Percentiles rank a stretch among this genome's conserved stretches.
These are phyloP conservation scores for Lactarius deliciosus DNA, from an alignment of 768 basidiomycete genomes.

Conservation along the genomic window DNA sequence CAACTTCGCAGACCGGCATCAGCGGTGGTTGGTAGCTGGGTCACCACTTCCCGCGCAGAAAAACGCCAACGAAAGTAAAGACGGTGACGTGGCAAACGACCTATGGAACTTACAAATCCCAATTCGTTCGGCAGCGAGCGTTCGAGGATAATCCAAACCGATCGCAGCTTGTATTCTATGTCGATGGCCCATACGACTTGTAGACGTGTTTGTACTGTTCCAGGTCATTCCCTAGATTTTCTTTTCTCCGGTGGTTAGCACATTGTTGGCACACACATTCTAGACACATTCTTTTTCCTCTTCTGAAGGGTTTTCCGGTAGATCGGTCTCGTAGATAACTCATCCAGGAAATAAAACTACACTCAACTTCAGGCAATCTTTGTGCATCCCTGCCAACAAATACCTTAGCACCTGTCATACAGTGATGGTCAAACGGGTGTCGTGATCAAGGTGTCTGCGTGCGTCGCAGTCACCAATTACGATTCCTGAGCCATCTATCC, in stretches of 20 bases:
- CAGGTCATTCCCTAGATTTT: not conserved
- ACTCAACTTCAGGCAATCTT: not conserved
- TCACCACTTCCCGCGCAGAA: constrained; percentile 16
- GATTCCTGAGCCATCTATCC: not conserved
- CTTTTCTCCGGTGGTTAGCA: not conserved
- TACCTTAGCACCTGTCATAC: not conserved
- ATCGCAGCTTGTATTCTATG: not conserved
- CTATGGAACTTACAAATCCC: constrained; percentile 22
- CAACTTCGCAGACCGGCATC: constrained; percentile 9
- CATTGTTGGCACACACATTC: not conserved
- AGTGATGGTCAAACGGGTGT: not conserved
- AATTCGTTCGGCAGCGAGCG: constrained; percentile 3
- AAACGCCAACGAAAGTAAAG: no score
- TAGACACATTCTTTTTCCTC: not conserved
- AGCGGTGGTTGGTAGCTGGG: constrained; percentile 16
- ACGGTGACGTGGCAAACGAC: constrained; percentile 3
- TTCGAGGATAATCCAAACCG: not conserved
- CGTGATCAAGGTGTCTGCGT: not conserved
- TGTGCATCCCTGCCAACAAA: not conserved
- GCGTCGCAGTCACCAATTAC: not conserved
- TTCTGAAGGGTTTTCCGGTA: not conserved
- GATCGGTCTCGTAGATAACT: not conserved
- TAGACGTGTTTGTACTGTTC: not conserved
- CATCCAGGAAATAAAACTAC: not conserved
- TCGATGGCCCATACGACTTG: not conserved